Evolutionary conservation across 2,329 filamentous ascomycete species (phyloP), one percentile per base, ranked within the genome.

Genomic region (Colletotrichum echinochloae): DNA sequence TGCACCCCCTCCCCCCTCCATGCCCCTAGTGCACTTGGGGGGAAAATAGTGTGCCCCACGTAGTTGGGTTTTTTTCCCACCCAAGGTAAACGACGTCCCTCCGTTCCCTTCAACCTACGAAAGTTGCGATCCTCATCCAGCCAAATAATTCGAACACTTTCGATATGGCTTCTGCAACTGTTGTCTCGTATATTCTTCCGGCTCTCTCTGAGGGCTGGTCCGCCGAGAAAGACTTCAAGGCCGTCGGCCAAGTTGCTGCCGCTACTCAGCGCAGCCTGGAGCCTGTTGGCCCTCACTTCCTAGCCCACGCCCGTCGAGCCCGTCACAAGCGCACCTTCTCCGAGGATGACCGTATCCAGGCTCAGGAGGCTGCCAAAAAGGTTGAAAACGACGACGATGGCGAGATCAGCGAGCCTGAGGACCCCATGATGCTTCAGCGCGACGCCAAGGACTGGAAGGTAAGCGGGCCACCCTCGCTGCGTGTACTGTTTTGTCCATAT

Each of bases 381-480:
- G 90, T 97, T 65, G 95, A 98, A 83, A 93, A 96, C 74, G 93
- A 94, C 65, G 94, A 98, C 69, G 91, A 91, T 73, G 93, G 92
- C 78, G 95, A 98, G 72, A 94, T 97, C 81, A 97, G 94, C 83
- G 96, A 99, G 85, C 86, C 92, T 37, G 96, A 99, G 84, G 95
- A 98, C 79, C 92, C 94, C 66, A 89, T 97, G 85, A 92, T 98
- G 89, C 90, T 99, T 39, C 89, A 93, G 81, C 90, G 94, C 65
- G 94, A 98, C 80, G 95, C 96, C 79, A 99, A 99, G 87, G 96
- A 99, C 87, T 99, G 96, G 96, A 99, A 99, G 92, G 94, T 95
- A 82, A 75, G 86, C 57, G 30, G 20, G 26, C 20, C 30, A 23
- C 54, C n/a, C 30, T 35, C 28, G 2, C 12, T 56, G 23, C 26